Evolutionary conservation across 495 filamentous ascomycete genomes (phyloP).

Genomic region (Astrothelium macrocarpum): DNA sequence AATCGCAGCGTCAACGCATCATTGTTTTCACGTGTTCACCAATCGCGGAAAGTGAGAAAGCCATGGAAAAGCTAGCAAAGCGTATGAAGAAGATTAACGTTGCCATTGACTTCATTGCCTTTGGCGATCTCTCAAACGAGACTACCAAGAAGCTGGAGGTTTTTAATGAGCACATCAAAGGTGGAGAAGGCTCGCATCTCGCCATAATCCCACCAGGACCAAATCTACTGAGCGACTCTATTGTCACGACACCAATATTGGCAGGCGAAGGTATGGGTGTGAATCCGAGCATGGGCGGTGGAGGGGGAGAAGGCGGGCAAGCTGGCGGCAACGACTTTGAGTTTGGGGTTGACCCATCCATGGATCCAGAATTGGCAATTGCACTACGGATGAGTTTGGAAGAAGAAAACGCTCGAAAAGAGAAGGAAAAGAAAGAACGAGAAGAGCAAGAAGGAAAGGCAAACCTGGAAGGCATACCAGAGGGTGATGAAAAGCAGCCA

Average conservation of each 20-base stretch:
- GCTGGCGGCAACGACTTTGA: slow-evolving; percentile 46
- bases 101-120: slow-evolving; percentile 84
- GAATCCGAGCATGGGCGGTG: slow-evolving; percentile 35
- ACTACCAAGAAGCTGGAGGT: slow-evolving; percentile 84
- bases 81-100: slow-evolving; percentile 98
- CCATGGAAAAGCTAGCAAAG: slow-evolving; percentile 79
- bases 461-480: slow-evolving; percentile 68
- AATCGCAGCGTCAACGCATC: slow-evolving; percentile 87
- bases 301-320: slow-evolving; percentile 47
- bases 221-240: slow-evolving; percentile 81
- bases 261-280: slow-evolving; percentile 56
- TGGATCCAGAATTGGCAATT: slow-evolving; percentile 86
- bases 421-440: slow-evolving; percentile 67
- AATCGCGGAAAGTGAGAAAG: slow-evolving; percentile 79
- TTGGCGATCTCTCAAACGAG: slow-evolving; percentile 85
- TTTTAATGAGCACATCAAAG: slow-evolving; percentile 86
- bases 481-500: slow-evolving; percentile 63
- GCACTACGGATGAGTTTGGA: slow-evolving; percentile 97
- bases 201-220: slow-evolving; percentile 85
- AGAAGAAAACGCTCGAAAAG: slow-evolving; percentile 88
- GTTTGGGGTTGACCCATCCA: slow-evolving; percentile 68
- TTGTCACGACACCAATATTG: slow-evolving; percentile 86
- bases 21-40: slow-evolving; percentile 92
- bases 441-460: slow-evolving; percentile 62
- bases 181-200: slow-evolving; percentile 79